These are phyloP conservation scores for Trypanosoma caninum DNA, from an alignment of 208 protist genomes.

Conservation along the genomic window DNA sequence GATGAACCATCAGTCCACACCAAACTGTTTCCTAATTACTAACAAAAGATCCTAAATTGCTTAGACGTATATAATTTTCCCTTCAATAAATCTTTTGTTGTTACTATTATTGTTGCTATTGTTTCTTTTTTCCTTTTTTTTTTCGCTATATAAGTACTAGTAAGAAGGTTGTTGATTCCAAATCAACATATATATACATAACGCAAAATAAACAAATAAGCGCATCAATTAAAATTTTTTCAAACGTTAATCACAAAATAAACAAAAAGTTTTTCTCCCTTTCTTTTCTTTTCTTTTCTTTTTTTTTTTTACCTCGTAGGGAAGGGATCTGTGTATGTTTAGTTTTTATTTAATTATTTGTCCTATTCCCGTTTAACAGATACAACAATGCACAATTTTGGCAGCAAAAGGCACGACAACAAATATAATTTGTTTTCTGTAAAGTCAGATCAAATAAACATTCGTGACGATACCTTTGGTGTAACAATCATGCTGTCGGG, in stretches of 20 bases:
- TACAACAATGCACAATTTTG: too few species aligned
- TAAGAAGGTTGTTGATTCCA: too few species aligned
- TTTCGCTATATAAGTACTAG: too few species aligned
- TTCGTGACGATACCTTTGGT: constrained; percentile 64
- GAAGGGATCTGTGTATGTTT: neutral
- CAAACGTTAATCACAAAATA: constrained; percentile 10
- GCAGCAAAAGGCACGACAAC: neutral
- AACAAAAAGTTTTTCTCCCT: neutral
- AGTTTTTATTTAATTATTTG: too few species aligned
- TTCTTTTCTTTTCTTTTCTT: neutral
- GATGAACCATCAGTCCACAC: constrained; percentile 21
- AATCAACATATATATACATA: too few species aligned
- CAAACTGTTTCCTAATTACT: too few species aligned
- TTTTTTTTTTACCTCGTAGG: neutral
- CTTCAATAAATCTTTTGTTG: too few species aligned
- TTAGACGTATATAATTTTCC: too few species aligned
- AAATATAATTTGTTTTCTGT: neutral
- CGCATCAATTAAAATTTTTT: neutral
- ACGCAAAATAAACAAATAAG: constrained; percentile 6
- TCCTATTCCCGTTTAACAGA: too few species aligned
- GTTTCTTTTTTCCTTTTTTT: too few species aligned
- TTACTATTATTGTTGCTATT: too few species aligned
- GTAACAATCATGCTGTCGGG: constrained; percentile 34
- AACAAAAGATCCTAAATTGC: too few species aligned
- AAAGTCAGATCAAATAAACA: constrained; percentile 53